These are phyloP conservation scores for Lophiostoma macrostomum DNA, from an alignment of 495 filamentous ascomycete species.

Conservation along the genomic window DNA sequence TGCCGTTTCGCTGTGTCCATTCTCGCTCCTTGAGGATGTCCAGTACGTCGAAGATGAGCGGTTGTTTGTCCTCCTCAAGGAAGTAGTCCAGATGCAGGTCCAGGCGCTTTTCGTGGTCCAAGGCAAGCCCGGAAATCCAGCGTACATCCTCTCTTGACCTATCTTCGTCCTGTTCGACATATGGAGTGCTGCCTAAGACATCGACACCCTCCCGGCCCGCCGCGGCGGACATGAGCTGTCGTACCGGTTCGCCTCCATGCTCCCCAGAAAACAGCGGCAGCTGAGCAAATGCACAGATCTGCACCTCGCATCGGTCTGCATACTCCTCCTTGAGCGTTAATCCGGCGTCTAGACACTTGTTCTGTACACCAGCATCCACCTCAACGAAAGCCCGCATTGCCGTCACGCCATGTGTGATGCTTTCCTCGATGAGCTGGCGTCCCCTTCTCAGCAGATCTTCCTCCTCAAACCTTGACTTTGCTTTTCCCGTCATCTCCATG, in stretches of 20 bases:
- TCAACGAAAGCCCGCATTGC: constrained; percentile 73
- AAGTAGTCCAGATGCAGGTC: constrained; percentile 77
- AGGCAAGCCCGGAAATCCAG: constrained; percentile 56
- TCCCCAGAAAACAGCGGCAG: constrained; percentile 62
- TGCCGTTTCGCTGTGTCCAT: constrained; percentile 47
- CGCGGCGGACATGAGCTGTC: constrained; percentile 50
- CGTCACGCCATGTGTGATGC: constrained; percentile 63
- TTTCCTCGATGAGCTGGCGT: constrained; percentile 64
- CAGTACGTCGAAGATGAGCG: constrained; percentile 55
- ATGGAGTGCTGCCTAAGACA: constrained; percentile 66
- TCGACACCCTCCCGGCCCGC: constrained; percentile 49
- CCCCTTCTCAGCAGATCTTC: constrained; percentile 62
- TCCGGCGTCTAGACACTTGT: constrained; percentile 58
- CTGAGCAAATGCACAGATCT: constrained; percentile 74
- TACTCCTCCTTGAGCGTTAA: constrained; percentile 57
- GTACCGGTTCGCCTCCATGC: constrained; percentile 47
- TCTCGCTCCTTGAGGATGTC: constrained; percentile 45
- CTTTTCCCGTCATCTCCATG: constrained; percentile 56
- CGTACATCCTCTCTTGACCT: constrained; percentile 57
- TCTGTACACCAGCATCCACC: constrained; percentile 60
- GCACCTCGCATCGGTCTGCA: constrained; percentile 54
- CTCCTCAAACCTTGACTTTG: constrained; percentile 59
- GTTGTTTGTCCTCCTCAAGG: constrained; percentile 48
- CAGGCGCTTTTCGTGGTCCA: constrained; percentile 53
- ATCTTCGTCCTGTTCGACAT: constrained; percentile 57